These are phyloP conservation scores for Quillaja saponaria DNA, from an alignment of 306 rosid genomes.

Conservation along the genomic window DNA sequence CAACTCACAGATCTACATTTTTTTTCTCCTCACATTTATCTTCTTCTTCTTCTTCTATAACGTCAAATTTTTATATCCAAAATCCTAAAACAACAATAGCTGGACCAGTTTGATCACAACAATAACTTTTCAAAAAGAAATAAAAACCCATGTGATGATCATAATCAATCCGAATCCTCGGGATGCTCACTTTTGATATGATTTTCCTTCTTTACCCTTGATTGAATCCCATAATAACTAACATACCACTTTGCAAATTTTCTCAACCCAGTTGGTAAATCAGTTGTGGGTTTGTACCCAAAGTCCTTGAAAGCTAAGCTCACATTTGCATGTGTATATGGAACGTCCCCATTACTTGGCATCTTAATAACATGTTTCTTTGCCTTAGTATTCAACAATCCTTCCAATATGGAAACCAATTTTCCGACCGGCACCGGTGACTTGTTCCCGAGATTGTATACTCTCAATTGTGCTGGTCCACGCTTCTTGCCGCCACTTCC, in stretches of 20 bases:
- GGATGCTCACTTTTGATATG: constrained; percentile 24
- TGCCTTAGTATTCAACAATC: constrained; percentile 52
- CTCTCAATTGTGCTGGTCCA: constrained; percentile 63
- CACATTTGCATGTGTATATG: constrained; percentile 85
- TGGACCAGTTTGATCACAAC: constrained; percentile 22
- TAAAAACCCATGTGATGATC: constrained; percentile 29
- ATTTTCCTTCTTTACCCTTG: constrained; percentile 59
- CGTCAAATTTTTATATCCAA: constrained; percentile 39
- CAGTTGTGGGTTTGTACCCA: constrained; percentile 73
- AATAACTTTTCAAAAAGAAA: constrained; percentile 20
- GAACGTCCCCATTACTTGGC: constrained; percentile 93
- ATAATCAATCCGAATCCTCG: constrained; percentile 66
- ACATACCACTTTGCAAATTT: constrained; percentile 92
- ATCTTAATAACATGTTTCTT: constrained; percentile 72
- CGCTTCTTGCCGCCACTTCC: constrained; percentile 81
- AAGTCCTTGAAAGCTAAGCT: constrained; percentile 67
- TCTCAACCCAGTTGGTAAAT: constrained; percentile 67
- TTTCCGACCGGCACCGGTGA: constrained; percentile 89
- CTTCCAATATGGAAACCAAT: constrained; percentile 62
- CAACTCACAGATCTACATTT: constrained; percentile 42
- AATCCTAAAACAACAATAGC: constrained; percentile 45
- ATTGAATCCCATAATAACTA: constrained; percentile 71
- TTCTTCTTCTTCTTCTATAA: constrained; percentile 39
- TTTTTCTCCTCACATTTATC: constrained; percentile 6
- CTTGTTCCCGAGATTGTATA: constrained; percentile 79